A percentile compares a stretch with the other conserved stretches of the same genome.
phyloP scores from a whole-genome alignment of 805 yeast genomes.

The Lipomyces mesembrius region DNA sequence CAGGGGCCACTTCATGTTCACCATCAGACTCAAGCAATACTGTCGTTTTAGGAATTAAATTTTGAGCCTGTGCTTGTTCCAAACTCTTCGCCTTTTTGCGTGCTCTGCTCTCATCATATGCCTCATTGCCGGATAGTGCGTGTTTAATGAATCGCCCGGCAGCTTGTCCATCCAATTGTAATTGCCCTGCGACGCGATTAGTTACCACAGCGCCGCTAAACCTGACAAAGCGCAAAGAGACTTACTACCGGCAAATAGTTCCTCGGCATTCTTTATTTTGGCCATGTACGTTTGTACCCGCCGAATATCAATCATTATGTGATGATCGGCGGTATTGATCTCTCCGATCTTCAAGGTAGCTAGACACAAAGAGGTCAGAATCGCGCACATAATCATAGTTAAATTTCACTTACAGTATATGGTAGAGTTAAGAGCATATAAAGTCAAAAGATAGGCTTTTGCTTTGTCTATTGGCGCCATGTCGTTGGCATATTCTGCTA shows the following conservation, averaged over 20 bases:
- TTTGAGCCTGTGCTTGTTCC: not conserved
- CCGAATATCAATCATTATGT: slow-evolving; percentile 29
- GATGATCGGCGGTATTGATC: slow-evolving; percentile 16
- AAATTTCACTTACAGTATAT: slow-evolving; percentile 21
- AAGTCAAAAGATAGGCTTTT: slow-evolving; percentile 22
- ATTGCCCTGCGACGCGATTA: slow-evolving; percentile 16
- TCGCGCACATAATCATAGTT: not conserved
- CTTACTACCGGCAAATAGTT: slow-evolving; percentile 29
- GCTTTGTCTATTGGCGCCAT: slow-evolving; percentile 28
- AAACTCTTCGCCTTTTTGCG: not conserved
- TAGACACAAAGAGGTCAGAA: not conserved
- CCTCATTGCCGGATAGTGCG: slow-evolving; percentile 30
- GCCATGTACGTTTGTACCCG: slow-evolving; percentile 31
- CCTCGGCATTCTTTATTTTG: slow-evolving; percentile 34
- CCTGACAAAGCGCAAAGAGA: not conserved
- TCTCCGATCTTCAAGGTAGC: slow-evolving; percentile 30
- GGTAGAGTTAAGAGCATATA: slow-evolving; percentile 32
- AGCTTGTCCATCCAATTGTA: slow-evolving; percentile 26
- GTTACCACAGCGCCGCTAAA: not conserved
- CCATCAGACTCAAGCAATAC: not conserved
- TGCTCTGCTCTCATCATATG: slow-evolving; percentile 19
- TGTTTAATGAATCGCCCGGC: slow-evolving; percentile 35
- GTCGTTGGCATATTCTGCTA: slow-evolving; percentile 3
- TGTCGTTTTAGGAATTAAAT: not conserved
- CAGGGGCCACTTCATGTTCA: no score